Evolutionary conservation across 148 eudicot genomes (phyloP).

Genomic region (Suaeda aralocaspica): DNA sequence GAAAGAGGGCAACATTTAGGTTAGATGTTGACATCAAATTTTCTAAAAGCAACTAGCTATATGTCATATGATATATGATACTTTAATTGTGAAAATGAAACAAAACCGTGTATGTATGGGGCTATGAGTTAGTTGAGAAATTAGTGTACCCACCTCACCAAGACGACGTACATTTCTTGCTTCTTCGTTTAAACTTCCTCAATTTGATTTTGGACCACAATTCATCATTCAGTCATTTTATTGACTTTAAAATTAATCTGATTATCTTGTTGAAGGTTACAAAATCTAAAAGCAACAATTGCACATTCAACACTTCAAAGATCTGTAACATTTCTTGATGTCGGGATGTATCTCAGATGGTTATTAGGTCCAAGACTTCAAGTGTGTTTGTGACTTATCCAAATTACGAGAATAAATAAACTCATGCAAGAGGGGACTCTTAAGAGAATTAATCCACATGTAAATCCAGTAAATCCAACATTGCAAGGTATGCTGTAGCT

Average conservation of each 20-base stretch:
- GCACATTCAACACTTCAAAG: neutral
- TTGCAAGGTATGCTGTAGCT: no score
- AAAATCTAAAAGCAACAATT: neutral
- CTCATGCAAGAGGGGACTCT: no score
- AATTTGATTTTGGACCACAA: neutral
- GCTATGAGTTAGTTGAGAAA: constrained; percentile 14
- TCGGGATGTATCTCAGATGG: no score
- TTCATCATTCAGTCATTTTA: neutral
- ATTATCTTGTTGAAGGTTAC: neutral
- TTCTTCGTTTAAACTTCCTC: neutral
- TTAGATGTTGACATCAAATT: neutral
- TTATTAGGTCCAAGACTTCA: no score
- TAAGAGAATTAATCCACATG: no score
- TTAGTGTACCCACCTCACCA: constrained; percentile 9
- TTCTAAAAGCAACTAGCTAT: neutral
- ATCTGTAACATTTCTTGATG: neutral
- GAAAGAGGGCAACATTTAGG: no score
- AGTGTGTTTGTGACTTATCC: no score
- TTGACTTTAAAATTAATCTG: neutral
- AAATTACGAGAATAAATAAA: no score
- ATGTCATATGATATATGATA: no score
- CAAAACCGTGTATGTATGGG: neutral
- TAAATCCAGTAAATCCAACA: no score
- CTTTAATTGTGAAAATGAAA: constrained; percentile 5
- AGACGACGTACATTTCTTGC: neutral